Evolutionary conservation across 2,329 filamentous ascomycete genomes (phyloP).

Genomic region (Colletotrichum lindemuthianum): DNA sequence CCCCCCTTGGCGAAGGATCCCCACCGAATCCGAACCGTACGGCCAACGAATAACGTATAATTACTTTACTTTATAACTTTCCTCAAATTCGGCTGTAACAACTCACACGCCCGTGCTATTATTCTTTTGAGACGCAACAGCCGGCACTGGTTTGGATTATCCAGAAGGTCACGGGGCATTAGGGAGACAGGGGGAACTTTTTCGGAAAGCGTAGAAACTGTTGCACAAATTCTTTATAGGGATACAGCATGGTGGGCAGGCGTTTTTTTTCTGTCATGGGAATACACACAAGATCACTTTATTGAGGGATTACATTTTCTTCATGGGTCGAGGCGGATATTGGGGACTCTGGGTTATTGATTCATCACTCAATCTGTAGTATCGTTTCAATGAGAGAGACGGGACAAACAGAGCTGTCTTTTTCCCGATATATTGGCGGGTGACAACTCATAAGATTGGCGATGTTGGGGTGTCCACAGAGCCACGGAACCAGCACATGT

Average conservation of each 20-base stretch:
- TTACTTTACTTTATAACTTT: slow-evolving; percentile 2
- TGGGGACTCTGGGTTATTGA: too few species aligned
- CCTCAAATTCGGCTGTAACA: slow-evolving; percentile 30
- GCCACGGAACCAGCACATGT: too few species aligned
- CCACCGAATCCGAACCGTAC: neutral
- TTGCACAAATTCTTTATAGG: too few species aligned
- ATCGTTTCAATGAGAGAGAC: too few species aligned
- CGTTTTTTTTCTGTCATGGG: neutral
- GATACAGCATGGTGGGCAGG: too few species aligned
- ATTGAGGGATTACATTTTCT: too few species aligned
- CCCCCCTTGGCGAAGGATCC: slow-evolving; percentile 13
- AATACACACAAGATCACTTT: neutral
- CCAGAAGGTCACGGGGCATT: slow-evolving; percentile 2
- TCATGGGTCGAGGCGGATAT: too few species aligned
- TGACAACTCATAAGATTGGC: too few species aligned
- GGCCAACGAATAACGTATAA: slow-evolving; percentile 18
- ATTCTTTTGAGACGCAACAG: slow-evolving; percentile 12
- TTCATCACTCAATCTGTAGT: too few species aligned
- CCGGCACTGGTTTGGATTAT: slow-evolving; percentile 28
- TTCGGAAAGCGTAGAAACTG: neutral
- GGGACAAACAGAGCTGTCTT: too few species aligned
- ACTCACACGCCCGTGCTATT: neutral
- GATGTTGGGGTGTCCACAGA: too few species aligned
- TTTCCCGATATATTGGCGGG: too few species aligned
- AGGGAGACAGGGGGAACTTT: neutral